phyloP scores from a whole-genome alignment of 768 basidiomycete species.

The Hygrophoropsis aurantiaca region DNA sequence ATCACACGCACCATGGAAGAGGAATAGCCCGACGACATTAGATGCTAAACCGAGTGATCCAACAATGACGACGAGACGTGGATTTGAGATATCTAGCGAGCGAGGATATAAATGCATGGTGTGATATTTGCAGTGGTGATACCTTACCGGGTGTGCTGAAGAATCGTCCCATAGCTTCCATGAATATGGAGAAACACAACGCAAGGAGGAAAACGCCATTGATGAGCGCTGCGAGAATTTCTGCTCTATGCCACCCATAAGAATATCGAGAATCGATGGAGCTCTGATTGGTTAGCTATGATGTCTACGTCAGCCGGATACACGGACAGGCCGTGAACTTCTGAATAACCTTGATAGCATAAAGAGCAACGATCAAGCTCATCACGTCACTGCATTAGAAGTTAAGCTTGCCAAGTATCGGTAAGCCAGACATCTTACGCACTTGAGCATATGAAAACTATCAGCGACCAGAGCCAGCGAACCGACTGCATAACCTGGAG shows the following conservation, averaged over 20 bases:
- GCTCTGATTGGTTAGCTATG: constrained; percentile 62
- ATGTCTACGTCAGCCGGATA: constrained; percentile 9
- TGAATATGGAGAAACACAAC: constrained; percentile 90
- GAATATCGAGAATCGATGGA: constrained; percentile 77
- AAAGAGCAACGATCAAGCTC: constrained; percentile 92
- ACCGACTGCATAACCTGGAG: constrained; percentile 90
- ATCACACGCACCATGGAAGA: constrained; percentile 80
- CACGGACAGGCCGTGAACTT: constrained; percentile 3
- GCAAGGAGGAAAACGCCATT: constrained; percentile 98
- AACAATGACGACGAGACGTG: constrained; percentile 85
- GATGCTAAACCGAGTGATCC: constrained; percentile 87
- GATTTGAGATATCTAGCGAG: constrained; percentile 78
- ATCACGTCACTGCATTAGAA: constrained; percentile 80
- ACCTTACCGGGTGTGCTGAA: constrained; percentile 73
- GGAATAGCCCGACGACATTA: constrained; percentile 88
- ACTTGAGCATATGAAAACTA: constrained; percentile 99
- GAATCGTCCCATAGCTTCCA: constrained; percentile 92
- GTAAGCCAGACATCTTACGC: constrained; percentile 24
- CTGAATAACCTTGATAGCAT: constrained; percentile 75
- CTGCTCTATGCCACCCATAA: constrained; percentile 99
- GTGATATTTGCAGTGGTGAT: not conserved
- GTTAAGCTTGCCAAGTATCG: constrained; percentile 11
- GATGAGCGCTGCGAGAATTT: constrained; percentile 90
- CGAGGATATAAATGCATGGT: constrained; percentile 2
- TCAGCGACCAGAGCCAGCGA: constrained; percentile 95